A percentile compares a stretch with the other conserved stretches of the same genome.
Conservation (phyloP, 176 grass and related monocot genomes). For the Hordeum vulgare region DNA sequence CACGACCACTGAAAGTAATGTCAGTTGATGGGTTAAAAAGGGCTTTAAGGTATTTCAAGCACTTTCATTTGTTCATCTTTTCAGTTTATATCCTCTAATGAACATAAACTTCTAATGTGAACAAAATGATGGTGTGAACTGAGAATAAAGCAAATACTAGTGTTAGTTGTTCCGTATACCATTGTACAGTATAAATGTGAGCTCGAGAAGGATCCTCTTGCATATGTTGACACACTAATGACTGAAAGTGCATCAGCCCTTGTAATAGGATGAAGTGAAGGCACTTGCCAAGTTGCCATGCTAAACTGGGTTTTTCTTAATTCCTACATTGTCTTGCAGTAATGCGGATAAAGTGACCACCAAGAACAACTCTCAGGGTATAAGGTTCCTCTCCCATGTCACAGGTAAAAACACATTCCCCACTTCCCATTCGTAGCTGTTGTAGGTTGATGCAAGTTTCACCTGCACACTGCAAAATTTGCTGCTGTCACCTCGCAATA, state of each 20-base stretch:
- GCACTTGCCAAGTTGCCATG: neutral
- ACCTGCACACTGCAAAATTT: neutral
- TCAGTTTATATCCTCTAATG: neutral
- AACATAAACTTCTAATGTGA: neutral
- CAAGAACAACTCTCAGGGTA: constrained; percentile 77
- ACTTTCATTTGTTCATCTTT: neutral
- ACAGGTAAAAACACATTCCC: constrained; percentile 39
- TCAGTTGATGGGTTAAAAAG: constrained; percentile 49
- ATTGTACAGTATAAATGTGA: neutral
- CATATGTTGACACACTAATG: neutral
- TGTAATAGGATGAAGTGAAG: neutral
- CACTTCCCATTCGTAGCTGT: neutral
- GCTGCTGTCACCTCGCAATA: neutral
- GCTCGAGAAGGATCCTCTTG: neutral
- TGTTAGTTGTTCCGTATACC: neutral
- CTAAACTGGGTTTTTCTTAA: neutral
- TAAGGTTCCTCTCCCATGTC: constrained; percentile 93
- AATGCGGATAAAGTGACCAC: constrained; percentile 85
- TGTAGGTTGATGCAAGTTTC: neutral
- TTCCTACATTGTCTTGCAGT: constrained; percentile 30
- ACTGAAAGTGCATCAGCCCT: neutral
- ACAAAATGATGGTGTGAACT: neutral
- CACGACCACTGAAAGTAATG: constrained; percentile 22
- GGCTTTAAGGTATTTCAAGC: constrained; percentile 68
- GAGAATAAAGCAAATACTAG: neutral